These are phyloP conservation scores for Balamuthia mandrillaris DNA, from an alignment of 208 protist genomes.

Conservation along the genomic window DNA sequence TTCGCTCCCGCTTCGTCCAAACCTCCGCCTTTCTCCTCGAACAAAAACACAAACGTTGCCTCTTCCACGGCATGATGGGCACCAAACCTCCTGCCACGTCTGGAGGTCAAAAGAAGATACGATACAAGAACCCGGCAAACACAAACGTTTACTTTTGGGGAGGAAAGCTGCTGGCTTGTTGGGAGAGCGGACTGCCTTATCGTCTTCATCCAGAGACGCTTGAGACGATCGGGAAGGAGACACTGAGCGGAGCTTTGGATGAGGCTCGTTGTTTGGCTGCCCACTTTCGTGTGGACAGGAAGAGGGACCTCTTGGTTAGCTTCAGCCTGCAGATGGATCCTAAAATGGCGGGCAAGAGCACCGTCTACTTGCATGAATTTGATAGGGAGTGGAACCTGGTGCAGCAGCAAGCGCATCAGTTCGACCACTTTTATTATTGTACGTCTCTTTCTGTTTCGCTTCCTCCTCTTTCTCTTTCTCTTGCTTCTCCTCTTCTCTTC, in stretches of 20 bases:
- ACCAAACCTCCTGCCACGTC: not conserved
- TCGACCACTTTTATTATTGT: constrained; percentile 7
- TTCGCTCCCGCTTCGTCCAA: constrained; percentile 36
- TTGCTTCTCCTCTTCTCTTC: no score
- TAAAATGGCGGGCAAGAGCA: not conserved
- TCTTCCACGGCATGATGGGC: constrained; percentile 50
- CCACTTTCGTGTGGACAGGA: constrained; percentile 40
- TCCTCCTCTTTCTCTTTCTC: not conserved
- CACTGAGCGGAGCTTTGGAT: constrained; percentile 14
- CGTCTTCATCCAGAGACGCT: constrained; percentile 33
- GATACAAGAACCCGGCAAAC: constrained; percentile 43
- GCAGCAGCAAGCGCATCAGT: constrained; percentile 5
- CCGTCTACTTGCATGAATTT: constrained; percentile 44
- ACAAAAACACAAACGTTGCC: constrained; percentile 16
- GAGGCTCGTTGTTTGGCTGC: constrained; percentile 38
- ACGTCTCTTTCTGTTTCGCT: not conserved
- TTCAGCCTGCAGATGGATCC: not conserved
- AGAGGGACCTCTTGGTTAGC: not conserved
- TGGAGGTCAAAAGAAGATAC: not conserved
- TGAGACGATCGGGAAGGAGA: constrained; percentile 44
- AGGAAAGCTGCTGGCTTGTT: constrained; percentile 34
- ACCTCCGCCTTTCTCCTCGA: constrained; percentile 14
- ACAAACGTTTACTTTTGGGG: constrained; percentile 54
- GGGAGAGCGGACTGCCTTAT: constrained; percentile 38
- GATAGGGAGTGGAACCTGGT: constrained; percentile 33